Percentiles rank a stretch among this genome's conserved stretches.
phyloP scores from a whole-genome alignment of 31 red algal genomes.

The Porphyra umbilicalis region DNA sequence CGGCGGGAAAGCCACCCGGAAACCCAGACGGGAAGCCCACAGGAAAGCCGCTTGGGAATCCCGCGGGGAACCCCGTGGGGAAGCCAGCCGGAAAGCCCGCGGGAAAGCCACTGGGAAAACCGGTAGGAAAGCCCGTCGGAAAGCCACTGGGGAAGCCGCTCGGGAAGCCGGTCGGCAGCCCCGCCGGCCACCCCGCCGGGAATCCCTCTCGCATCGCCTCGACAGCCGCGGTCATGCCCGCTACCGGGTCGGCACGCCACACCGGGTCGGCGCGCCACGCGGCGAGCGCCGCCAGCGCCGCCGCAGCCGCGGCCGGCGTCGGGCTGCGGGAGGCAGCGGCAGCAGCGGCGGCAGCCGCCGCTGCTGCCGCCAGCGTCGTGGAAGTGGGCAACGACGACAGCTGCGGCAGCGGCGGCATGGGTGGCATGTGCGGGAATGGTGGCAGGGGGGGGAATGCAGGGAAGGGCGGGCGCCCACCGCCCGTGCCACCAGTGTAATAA shows the following conservation, averaged over 20 bases:
- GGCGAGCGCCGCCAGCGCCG: not conserved
- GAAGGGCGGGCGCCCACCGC: not conserved
- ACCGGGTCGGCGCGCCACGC: not conserved
- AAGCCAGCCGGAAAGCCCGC: not conserved
- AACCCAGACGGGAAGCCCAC: not conserved
- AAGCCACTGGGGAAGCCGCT: not conserved
- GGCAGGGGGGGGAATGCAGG: not conserved
- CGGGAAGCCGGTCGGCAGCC: not conserved
- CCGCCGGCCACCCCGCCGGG: not conserved
- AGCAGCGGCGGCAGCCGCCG: not conserved
- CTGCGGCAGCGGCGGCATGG: not conserved
- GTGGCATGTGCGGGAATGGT: not conserved
- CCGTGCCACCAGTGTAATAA: not conserved
- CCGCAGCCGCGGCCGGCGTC: not conserved
- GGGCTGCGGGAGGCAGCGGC: not conserved
- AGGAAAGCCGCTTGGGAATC: not conserved
- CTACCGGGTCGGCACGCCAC: not conserved
- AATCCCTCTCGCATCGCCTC: not conserved
- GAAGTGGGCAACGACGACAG: not conserved
- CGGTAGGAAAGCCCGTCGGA: not conserved
- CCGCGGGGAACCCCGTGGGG: not conserved
- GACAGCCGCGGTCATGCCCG: not conserved
- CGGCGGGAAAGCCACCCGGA: not conserved
- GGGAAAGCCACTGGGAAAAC: not conserved
- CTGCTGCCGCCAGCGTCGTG: not conserved